These are phyloP conservation scores for Colletotrichum eremochloae DNA, from an alignment of 2,329 filamentous ascomycete species.

Conservation along the genomic window DNA sequence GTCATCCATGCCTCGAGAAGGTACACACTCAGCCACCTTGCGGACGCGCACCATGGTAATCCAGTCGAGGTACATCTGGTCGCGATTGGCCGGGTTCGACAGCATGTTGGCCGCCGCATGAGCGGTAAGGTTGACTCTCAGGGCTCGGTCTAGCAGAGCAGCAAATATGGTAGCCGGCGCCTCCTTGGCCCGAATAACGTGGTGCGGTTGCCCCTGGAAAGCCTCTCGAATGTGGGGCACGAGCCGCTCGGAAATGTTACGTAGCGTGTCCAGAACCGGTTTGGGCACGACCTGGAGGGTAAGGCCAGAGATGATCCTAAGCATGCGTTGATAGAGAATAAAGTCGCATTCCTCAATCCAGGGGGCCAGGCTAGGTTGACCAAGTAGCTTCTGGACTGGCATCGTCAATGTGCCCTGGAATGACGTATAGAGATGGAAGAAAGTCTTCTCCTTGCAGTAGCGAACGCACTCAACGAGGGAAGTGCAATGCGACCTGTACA, in stretches of 20 bases:
- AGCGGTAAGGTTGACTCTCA: slow-evolving; percentile 92
- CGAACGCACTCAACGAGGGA: slow-evolving; percentile 95
- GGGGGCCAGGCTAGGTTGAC: slow-evolving; percentile 81
- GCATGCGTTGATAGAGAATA: slow-evolving; percentile 96
- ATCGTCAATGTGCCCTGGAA: slow-evolving; percentile 98
- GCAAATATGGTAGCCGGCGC: slow-evolving; percentile 91
- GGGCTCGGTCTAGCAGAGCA: slow-evolving; percentile 84
- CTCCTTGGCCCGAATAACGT: slow-evolving; percentile 89
- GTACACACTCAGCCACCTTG: slow-evolving; percentile 74
- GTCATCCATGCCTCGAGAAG: slow-evolving; percentile 75
- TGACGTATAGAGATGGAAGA: slow-evolving; percentile 93
- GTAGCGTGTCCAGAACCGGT: slow-evolving; percentile 86
- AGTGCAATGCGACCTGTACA: slow-evolving; percentile 95
- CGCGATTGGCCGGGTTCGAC: slow-evolving; percentile 87
- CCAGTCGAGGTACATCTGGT: slow-evolving; percentile 97
- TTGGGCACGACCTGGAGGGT: slow-evolving; percentile 93
- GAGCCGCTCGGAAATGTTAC: slow-evolving; percentile 86
- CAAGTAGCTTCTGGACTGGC: slow-evolving; percentile 93
- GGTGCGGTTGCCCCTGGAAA: slow-evolving; percentile 85
- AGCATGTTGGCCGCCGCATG: slow-evolving; percentile 95
- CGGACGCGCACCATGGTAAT: slow-evolving; percentile 74
- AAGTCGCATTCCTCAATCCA: slow-evolving; percentile 99
- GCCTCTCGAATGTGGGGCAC: slow-evolving; percentile 86
- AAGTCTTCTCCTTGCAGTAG: slow-evolving; percentile 96
- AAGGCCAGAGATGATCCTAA: slow-evolving; percentile 88